Evolutionary conservation across 2,329 filamentous ascomycete species (phyloP).

Genomic region (Dactylellina leptospora): DNA sequence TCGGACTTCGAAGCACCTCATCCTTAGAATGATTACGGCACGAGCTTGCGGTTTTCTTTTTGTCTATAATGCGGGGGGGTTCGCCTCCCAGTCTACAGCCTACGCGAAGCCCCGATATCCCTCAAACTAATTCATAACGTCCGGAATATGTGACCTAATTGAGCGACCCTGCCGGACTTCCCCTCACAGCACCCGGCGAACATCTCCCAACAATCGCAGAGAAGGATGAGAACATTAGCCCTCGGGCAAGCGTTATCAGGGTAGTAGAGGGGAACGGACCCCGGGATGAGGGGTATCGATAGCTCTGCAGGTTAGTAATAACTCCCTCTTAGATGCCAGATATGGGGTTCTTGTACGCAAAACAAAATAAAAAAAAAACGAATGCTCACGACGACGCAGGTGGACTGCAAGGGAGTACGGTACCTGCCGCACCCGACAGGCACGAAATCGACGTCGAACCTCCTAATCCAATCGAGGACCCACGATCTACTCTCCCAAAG

Average conservation of each 20-base stretch:
- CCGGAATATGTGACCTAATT: background rate
- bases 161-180: conserved; percentile 19
- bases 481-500: background rate
- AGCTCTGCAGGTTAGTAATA: background rate
- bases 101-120: background rate
- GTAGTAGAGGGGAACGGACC: background rate
- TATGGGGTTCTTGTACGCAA: background rate
- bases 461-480: background rate
- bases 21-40: conserved; percentile 8
- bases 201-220: background rate
- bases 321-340: conserved; percentile 1
- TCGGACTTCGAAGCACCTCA: background rate
- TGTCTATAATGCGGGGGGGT: too few relatives aligned
- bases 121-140: conserved; percentile 2
- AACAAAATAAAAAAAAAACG: too few relatives aligned
- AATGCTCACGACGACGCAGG: conserved; percentile 2
- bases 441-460: conserved; percentile 1
- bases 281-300: conserved; percentile 2
- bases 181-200: background rate
- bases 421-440: background rate
- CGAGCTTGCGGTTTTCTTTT: background rate
- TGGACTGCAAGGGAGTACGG: background rate
- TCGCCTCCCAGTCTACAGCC: background rate
- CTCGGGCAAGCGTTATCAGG: background rate
- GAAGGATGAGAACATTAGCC: conserved; percentile 4